Conservation (phyloP, 1,284 basidiomycete species). For the Inonotus hispidus region DNA sequence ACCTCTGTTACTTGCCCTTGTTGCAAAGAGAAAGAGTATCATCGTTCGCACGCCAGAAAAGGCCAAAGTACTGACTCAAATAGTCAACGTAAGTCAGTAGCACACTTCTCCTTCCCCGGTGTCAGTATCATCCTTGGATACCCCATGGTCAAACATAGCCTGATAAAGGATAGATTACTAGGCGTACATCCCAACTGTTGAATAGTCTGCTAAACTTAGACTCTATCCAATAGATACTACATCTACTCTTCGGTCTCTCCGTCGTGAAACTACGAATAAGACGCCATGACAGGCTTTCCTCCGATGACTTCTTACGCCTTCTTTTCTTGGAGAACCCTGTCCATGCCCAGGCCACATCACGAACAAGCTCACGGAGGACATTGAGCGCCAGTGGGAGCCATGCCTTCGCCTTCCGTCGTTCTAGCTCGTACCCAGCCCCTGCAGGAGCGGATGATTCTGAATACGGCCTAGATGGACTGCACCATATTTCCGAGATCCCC, state of each 20-base stretch:
- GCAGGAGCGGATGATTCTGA: not conserved
- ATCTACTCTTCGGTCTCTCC: slow-evolving; percentile 50
- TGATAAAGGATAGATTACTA: slow-evolving; percentile 11
- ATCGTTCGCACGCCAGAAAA: slow-evolving; percentile 57
- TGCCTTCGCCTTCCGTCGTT: slow-evolving; percentile 14
- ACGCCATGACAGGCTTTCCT: slow-evolving; percentile 17
- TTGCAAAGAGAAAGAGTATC: slow-evolving; percentile 55
- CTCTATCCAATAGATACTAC: slow-evolving; percentile 41
- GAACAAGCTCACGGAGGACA: slow-evolving; percentile 14
- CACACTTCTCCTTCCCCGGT: not conserved
- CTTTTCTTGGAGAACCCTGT: slow-evolving; percentile 38
- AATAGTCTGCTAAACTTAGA: not conserved
- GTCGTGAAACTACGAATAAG: slow-evolving; percentile 53
- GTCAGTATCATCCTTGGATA: not conserved
- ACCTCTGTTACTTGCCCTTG: slow-evolving; percentile 57
- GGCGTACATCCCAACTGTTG: not conserved
- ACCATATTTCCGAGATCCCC: not conserved
- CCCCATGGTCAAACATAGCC: not conserved
- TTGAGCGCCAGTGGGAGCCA: slow-evolving; percentile 7
- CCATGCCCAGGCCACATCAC: slow-evolving; percentile 6
- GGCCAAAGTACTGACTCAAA: slow-evolving; percentile 46
- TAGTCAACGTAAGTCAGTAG: slow-evolving; percentile 45
- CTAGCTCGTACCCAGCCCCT: slow-evolving; percentile 17
- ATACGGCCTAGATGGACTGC: not conserved
- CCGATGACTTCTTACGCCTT: slow-evolving; percentile 45